Evolutionary conservation across 2,329 filamentous ascomycete genomes (phyloP), one percentile per base, ranked within the genome.

Genomic region (Exophiala oligosperma): DNA sequence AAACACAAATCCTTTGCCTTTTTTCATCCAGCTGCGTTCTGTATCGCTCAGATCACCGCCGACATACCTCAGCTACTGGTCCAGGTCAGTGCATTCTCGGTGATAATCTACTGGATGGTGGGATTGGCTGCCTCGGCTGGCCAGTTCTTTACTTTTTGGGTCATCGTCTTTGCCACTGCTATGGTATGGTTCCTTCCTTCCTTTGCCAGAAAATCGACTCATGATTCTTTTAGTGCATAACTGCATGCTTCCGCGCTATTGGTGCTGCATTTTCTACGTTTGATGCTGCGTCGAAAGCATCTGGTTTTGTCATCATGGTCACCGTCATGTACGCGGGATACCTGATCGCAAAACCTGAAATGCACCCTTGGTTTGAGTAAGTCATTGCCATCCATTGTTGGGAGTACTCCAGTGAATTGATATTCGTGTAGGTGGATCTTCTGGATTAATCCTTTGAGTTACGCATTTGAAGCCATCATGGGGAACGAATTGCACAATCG

Each of bases 71-170:
- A 83, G 1, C 77, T 86, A 50, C 73, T 86, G 9, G 78, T 86
- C 59, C 86, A 89, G 65, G 76, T 88, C 14, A 77, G 79, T 0
- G 71, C 75, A 0, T 89, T 88, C 61, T 75, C 79, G 1, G 6
- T 89, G 0, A 76, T 86, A 0, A 59, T 85, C 0, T 88, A 88
- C 71, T 89, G 86, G 63, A 86, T 88, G 84, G 80, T 81, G 12
- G 82, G 81, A 0, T 71, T 88, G 24, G 80, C 77, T 3, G 69
- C 70, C 43, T 72, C 75, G 0, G 84, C 84, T 0, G 75, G 67
- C 0, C 72, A 77, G 0, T 88, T 87, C 73, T 87, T 89, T 66
- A 86, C 84, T 0, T 86, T 80, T 64, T 87, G 81, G 82, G 59
- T 65, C 17, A 14, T 84, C 8, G 66, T 85, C 0, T 73, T 84